These are phyloP conservation scores for Penicillium hordei DNA, from an alignment of 2,329 filamentous ascomycete species.

Conservation along the genomic window DNA sequence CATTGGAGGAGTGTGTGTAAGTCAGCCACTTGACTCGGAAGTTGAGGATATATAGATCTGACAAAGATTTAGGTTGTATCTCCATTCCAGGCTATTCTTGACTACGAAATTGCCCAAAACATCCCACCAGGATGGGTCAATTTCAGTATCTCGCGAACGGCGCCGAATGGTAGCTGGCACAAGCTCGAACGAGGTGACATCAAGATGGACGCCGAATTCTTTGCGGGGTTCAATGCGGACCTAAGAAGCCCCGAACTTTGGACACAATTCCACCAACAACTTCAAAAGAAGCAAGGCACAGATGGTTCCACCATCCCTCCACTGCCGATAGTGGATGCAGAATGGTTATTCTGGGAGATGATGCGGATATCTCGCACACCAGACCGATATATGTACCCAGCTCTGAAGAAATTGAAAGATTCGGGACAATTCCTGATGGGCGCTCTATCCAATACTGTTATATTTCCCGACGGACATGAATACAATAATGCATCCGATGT, in stretches of 20 bases:
- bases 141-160: constrained; percentile 76
- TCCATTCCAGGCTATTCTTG: constrained; percentile 87
- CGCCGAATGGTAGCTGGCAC: constrained; percentile 83
- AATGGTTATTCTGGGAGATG: constrained; percentile 86
- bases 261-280: constrained; percentile 56
- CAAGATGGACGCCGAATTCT: constrained; percentile 71
- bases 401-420: constrained; percentile 66
- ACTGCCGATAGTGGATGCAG: constrained; percentile 71
- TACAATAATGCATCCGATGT: constrained; percentile 65
- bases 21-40: constrained; percentile 32
- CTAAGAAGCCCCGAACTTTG: constrained; percentile 67
- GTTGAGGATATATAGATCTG: constrained; percentile 4
- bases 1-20: constrained; percentile 94
- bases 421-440: constrained; percentile 70
- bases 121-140: constrained; percentile 92
- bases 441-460: constrained; percentile 85
- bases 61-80: constrained; percentile 67
- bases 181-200: constrained; percentile 82
- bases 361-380: constrained; percentile 69
- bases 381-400: constrained; percentile 87
- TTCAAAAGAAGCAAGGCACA: constrained; percentile 30
- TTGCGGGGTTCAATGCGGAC: constrained; percentile 71
- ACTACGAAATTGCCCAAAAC: constrained; percentile 74
- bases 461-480: constrained; percentile 73
- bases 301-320: constrained; percentile 51